These are phyloP conservation scores for Infundibulicybe gibba DNA, from an alignment of 768 basidiomycete species.

Conservation along the genomic window DNA sequence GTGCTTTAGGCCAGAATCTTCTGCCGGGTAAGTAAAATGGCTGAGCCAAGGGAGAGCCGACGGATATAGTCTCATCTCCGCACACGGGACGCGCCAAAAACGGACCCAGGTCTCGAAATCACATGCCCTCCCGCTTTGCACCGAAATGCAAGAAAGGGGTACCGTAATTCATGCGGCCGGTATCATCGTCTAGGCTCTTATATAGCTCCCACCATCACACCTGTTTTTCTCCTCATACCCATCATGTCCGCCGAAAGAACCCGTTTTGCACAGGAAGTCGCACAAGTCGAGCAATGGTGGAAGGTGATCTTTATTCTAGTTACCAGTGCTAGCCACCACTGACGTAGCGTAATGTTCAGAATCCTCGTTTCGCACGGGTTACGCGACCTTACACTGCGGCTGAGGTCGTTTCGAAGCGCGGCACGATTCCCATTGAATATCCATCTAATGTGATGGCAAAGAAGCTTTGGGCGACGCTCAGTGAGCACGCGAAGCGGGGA, in stretches of 20 bases:
- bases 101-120: constrained; percentile 25
- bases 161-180: constrained; percentile 3
- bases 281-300: constrained; percentile 88
- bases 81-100: neutral
- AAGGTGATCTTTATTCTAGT: constrained; percentile 50
- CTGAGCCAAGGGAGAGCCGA: constrained; percentile 12
- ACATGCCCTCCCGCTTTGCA: constrained; percentile 34
- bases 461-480: constrained; percentile 79
- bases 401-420: constrained; percentile 92
- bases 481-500: constrained; percentile 69
- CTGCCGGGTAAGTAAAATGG: constrained; percentile 15
- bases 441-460: constrained; percentile 82
- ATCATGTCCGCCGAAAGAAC: constrained; percentile 65
- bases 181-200: constrained; percentile 1
- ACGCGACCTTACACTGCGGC: constrained; percentile 90
- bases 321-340: constrained; percentile 6
- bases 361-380: constrained; percentile 81
- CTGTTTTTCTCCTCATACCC: constrained; percentile 6
- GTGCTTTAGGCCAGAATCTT: too few relatives aligned
- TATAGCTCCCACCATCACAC: constrained; percentile 16
- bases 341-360: constrained; percentile 39
- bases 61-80: constrained; percentile 6
- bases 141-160: constrained; percentile 17
- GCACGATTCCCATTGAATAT: constrained; percentile 81
- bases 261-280: constrained; percentile 77